A percentile compares a stretch with the other conserved stretches of the same genome.
Conservation (phyloP, 2,329 filamentous ascomycete genomes). For the Penicillium brevicompactum region DNA sequence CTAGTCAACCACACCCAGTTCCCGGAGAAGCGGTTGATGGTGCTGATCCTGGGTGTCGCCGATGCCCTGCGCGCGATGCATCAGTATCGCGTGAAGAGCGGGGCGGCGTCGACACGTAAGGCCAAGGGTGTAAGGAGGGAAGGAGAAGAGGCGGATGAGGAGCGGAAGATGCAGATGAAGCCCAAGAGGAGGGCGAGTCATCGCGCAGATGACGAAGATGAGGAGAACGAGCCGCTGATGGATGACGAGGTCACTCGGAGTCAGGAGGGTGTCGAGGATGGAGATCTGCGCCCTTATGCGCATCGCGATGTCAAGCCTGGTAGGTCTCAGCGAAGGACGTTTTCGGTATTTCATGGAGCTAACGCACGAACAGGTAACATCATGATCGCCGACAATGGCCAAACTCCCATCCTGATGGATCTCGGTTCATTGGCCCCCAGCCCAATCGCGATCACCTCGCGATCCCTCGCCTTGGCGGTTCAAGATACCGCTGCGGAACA, state of each 20-base stretch:
- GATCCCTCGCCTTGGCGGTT: slow-evolving; percentile 85
- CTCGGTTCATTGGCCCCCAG: slow-evolving; percentile 87
- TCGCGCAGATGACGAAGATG: slow-evolving; percentile 67
- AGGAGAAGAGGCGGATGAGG: slow-evolving; percentile 57
- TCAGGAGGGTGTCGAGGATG: slow-evolving; percentile 68
- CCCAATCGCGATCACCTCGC: slow-evolving; percentile 84
- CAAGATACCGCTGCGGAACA: slow-evolving; percentile 96
- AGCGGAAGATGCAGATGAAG: slow-evolving; percentile 41
- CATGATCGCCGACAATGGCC: slow-evolving; percentile 93
- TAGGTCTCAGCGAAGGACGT: slow-evolving; percentile 43
- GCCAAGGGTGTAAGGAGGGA: slow-evolving; percentile 59
- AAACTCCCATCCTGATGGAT: slow-evolving; percentile 93
- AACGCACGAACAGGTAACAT: slow-evolving; percentile 69
- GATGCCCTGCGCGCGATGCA: slow-evolving; percentile 88
- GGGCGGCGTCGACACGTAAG: slow-evolving; percentile 56
- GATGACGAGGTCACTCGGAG: slow-evolving; percentile 70
- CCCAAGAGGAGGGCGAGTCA: slow-evolving; percentile 46
- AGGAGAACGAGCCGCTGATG: slow-evolving; percentile 82
- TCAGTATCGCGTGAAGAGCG: slow-evolving; percentile 70
- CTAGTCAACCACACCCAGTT: slow-evolving; percentile 92
- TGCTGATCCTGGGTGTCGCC: slow-evolving; percentile 88
- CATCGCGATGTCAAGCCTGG: slow-evolving; percentile 97
- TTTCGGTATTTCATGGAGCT: background rate
- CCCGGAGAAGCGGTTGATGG: slow-evolving; percentile 84
- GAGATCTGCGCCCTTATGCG: slow-evolving; percentile 77